Base-by-base conservation (phyloP, 108 stramenopile species). In the Cyclotella baltica region DNA sequence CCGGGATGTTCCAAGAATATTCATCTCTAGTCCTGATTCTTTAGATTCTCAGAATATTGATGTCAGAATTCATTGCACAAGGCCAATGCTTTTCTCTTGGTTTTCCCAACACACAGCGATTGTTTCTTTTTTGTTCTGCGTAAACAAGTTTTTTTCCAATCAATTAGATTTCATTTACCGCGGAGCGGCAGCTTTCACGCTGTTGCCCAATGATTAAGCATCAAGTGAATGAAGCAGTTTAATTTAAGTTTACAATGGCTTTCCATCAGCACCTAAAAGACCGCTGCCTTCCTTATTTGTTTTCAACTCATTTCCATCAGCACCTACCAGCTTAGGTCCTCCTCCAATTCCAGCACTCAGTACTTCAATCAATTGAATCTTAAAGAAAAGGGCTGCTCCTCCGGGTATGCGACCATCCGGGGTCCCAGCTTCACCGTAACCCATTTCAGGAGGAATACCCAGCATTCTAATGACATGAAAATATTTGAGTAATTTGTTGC, bases 351-450 rank as follows among this genome's bases (percentile, higher is more conserved):
- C 91, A 15, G 88, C 93, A 36, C 83, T 75, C 48, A 95, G n/a
- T 8, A 95, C 87, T 80, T 95, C 91, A 36, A 92, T n/a, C 62
- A 95, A 58, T 72, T 90, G 90, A 65, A 95, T 85, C 70, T 95
- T 95, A 81, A 95, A 95, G 51, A 95, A 92, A 11, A 95, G 58
- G 15, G 93, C 85, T n/a, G 89, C 88, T 19, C 93, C 93, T 56
- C 90, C 90, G 5, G 93, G 93, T 61, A 95, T 88, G 27, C 88
- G 78, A 57, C 93, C 93, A 76, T 95, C 93, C 11, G 91, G 90
- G 48, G 90, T 90, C 50, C 93, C 93, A 43, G 80, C 81, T 9
- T 83, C 85, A 35, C 93, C 93, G 73, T 95, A 95, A 23, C 75
- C 93, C 71, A 83, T 79, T 70, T 90, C 90, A 18, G 91, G 86